phyloP scores from a whole-genome alignment of 768 basidiomycete genomes.

The Amanita pallidorosea region DNA sequence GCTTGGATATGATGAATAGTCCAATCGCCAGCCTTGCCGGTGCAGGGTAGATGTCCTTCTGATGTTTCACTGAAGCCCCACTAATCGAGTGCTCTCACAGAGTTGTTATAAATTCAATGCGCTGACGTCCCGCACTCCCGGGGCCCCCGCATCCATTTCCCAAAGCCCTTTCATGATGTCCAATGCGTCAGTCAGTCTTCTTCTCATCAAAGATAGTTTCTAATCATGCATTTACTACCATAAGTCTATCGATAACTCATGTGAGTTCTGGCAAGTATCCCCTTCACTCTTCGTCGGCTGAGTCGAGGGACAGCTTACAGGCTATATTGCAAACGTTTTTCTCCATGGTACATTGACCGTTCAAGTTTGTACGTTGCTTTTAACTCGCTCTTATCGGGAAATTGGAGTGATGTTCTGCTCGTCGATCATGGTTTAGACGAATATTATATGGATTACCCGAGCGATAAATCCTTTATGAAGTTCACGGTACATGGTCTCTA shows the following conservation, averaged over 20 bases:
- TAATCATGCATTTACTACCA: background rate
- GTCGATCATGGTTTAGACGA: background rate
- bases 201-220: background rate
- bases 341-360: background rate
- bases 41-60: too few species aligned
- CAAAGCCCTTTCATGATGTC: background rate
- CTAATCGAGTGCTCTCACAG: too few species aligned
- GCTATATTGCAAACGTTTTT: background rate
- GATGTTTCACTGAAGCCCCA: too few species aligned
- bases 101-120: too few species aligned
- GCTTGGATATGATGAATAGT: too few species aligned
- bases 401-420: background rate
- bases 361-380: background rate
- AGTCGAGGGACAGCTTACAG: background rate
- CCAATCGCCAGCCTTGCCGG: too few species aligned
- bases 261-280: background rate
- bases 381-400: background rate
- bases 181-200: background rate
- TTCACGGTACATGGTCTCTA: background rate
- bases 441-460: background rate
- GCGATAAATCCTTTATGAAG: background rate
- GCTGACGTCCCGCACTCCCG: too few species aligned
- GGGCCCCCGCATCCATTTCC: too few species aligned
- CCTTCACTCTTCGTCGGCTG: background rate
- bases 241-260: background rate